phyloP scores from a whole-genome alignment of 2,329 filamentous ascomycete species.

The Achaetomium macrosporum region DNA sequence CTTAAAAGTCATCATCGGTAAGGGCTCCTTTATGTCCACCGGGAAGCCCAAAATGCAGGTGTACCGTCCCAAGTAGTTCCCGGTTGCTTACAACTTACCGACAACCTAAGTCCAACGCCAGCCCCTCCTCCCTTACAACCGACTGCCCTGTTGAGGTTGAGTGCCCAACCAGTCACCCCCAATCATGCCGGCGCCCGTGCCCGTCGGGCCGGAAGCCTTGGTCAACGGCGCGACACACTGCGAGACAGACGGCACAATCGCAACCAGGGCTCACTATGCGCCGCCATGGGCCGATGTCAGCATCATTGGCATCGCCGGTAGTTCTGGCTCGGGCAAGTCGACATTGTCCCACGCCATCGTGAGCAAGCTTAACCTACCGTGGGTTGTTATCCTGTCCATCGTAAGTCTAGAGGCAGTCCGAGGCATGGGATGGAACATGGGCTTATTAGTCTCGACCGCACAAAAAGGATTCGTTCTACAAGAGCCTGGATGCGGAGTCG shows the following conservation, averaged over 20 bases:
- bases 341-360: conserved; percentile 91
- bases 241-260: conserved; percentile 38
- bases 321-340: conserved; percentile 91
- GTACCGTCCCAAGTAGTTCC: neutral
- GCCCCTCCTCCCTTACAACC: neutral
- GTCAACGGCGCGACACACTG: conserved; percentile 4
- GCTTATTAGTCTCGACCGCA: neutral
- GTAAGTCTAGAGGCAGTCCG: conserved; percentile 41
- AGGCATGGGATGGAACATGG: neutral
- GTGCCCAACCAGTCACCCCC: neutral
- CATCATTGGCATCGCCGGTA: conserved; percentile 94
- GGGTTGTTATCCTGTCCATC: conserved; percentile 98
- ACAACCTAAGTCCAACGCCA: neutral
- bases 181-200: conserved; percentile 12
- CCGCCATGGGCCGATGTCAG: conserved; percentile 95
- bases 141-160: neutral
- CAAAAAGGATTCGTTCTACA: conserved; percentile 90
- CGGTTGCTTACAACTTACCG: neutral
- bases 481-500: conserved; percentile 72
- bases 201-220: conserved; percentile 1
- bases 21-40: no score
- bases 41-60: neutral
- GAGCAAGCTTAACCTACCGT: conserved; percentile 81
- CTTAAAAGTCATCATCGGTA: neutral
- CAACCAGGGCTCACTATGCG: conserved; percentile 68